Conservation (phyloP, 2,329 filamentous ascomycete species). For the Curvularia lunata region DNA sequence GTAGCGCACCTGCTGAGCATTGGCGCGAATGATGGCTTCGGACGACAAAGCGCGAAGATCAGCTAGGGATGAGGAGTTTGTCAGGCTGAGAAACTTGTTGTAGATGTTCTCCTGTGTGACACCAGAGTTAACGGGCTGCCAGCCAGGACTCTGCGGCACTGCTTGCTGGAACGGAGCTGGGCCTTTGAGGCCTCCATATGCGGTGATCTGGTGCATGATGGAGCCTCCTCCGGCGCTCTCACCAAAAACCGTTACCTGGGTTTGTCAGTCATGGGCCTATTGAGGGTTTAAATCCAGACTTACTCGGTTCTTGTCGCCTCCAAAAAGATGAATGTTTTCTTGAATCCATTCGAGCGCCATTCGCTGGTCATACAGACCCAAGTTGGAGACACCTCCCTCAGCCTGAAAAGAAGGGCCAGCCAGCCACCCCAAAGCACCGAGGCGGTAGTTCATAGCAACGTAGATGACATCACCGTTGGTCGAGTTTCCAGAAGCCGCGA, state of each 20-base stretch:
- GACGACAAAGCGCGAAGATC: constrained; percentile 43
- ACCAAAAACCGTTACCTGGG: constrained; percentile 43
- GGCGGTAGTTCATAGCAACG: constrained; percentile 55
- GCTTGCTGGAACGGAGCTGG: constrained; percentile 48
- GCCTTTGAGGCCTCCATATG: constrained; percentile 50
- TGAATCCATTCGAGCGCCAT: constrained; percentile 52
- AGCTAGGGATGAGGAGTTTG: constrained; percentile 43
- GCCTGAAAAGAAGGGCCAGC: constrained; percentile 45
- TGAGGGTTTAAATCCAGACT: neutral
- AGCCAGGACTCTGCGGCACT: constrained; percentile 51
- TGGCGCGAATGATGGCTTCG: constrained; percentile 45
- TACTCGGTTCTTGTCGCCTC: constrained; percentile 48
- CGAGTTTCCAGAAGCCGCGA: constrained; percentile 52
- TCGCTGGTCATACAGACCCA: constrained; percentile 48
- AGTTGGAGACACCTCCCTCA: constrained; percentile 45
- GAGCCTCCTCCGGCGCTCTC: constrained; percentile 49
- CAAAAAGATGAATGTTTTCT: constrained; percentile 49
- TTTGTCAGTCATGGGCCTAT: neutral
- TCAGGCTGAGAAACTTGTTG: constrained; percentile 38
- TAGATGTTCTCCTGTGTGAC: constrained; percentile 40
- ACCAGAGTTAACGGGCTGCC: constrained; percentile 37
- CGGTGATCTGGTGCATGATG: constrained; percentile 52
- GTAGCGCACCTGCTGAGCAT: constrained; percentile 37
- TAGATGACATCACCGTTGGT: constrained; percentile 53
- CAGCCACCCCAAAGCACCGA: constrained; percentile 50